These are phyloP conservation scores for Gardenia jasminoides DNA, from an alignment of 257 asterid species.

Conservation along the genomic window DNA sequence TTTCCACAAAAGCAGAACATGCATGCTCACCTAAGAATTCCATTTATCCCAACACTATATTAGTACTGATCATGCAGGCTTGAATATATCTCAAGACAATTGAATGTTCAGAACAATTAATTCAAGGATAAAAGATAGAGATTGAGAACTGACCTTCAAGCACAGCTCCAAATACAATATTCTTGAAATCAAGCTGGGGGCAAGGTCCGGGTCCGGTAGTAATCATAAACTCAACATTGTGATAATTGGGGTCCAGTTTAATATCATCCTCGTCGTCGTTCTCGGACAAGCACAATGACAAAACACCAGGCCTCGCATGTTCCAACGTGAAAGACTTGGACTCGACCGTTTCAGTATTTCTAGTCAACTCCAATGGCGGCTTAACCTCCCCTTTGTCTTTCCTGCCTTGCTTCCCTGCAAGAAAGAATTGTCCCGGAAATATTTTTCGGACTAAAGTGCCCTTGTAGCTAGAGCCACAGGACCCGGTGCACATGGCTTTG, in stretches of 20 bases:
- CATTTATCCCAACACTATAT: too few species aligned
- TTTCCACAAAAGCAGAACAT: not conserved
- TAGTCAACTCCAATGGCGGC: conserved; percentile 51
- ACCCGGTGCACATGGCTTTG: conserved; percentile 78
- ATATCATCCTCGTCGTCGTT: conserved; percentile 79
- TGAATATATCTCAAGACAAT: not conserved
- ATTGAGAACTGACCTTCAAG: conserved; percentile 61
- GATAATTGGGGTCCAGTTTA: conserved; percentile 68
- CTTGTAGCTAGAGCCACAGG: conserved; percentile 69
- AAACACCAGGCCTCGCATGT: conserved; percentile 68
- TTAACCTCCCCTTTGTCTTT: conserved; percentile 78
- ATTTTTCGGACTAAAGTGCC: conserved; percentile 56
- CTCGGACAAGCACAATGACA: conserved; percentile 79
- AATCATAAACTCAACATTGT: conserved; percentile 86
- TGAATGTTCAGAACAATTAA: not conserved
- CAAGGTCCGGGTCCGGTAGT: conserved; percentile 95
- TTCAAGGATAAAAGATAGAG: not conserved
- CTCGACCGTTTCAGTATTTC: conserved; percentile 66
- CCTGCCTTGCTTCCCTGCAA: conserved; percentile 84
- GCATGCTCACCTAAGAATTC: not conserved
- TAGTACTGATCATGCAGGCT: not conserved
- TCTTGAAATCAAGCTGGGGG: conserved; percentile 78
- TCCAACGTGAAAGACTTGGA: conserved; percentile 61
- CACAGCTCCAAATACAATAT: conserved; percentile 86
- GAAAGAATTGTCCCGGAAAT: conserved; percentile 71